Base-by-base conservation (phyloP, 495 filamentous ascomycete species). In the Penicillium manginii region DNA sequence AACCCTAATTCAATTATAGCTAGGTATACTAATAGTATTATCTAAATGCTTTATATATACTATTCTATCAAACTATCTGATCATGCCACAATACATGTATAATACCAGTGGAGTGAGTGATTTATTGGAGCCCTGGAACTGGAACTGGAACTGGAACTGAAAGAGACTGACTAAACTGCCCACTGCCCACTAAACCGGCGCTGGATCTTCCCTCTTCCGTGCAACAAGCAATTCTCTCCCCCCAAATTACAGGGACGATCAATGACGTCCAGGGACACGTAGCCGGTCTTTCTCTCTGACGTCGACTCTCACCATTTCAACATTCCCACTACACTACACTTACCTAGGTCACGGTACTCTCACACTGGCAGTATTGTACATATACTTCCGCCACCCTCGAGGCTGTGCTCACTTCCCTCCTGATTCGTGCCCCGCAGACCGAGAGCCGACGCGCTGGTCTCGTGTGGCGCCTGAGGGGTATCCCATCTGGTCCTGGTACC, bases 191-290 rank as follows among this genome's bases (percentile, higher is more conserved):
- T n/a, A n/a, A 63, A 64, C 55, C 59, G 55, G 33, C 35, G 47
- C 62, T 68, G 69, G 71, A 65, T 62, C 58, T 62, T 61, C 54
- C 60, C 46, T 62, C 47, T 65, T 72, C 64, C 62, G 62, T 54
- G 66, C 48, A 51, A 63, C 58, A 66, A 66, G 58, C 63, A 68
- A 62, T 68, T 51, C 31, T 42, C 58, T n/a, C 48, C 45, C 18
- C 47, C 50, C 45, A 60, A 62, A 59, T 57, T 47, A 54, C 55
- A 52, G 49, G 49, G 46, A 37, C 42, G 42, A 56, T 61, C 64
- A 46, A 66, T 66, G 60, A 63, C 60, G 64, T 63, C 42, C 59
- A 29, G 50, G 42, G 32, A 33, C n/a, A 14, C 14, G n/a, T 35
- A 33, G 14, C 48, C 42, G 17, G 39, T 42, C 15, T 17, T 29